phyloP scores from a whole-genome alignment of 768 basidiomycete genomes.

The Lyophyllum decastes region DNA sequence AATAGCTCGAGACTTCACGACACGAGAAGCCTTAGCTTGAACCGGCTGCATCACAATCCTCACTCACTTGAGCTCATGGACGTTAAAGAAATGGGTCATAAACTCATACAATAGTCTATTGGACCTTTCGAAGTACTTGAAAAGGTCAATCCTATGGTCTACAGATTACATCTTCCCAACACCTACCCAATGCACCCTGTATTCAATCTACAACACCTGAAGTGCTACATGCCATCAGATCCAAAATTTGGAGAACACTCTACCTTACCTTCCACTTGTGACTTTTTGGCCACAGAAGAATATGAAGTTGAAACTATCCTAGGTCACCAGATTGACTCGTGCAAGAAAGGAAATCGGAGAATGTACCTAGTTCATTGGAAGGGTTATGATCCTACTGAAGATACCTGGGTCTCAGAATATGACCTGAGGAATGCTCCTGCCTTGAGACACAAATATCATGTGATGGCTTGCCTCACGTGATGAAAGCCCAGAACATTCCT shows the following conservation, averaged over 20 bases:
- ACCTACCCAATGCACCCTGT: slow-evolving; percentile 27
- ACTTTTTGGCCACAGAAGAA: neutral
- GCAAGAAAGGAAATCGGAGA: neutral
- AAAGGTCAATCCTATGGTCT: slow-evolving; percentile 24
- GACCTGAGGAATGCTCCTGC: neutral
- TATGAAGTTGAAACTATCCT: neutral
- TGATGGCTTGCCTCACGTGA: neutral
- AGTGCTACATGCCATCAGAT: neutral
- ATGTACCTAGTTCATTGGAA: neutral
- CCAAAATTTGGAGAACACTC: neutral
- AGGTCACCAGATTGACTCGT: neutral
- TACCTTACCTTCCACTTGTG: neutral
- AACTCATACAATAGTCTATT: slow-evolving; percentile 22
- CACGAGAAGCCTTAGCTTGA: too few relatives aligned
- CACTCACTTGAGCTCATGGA: slow-evolving; percentile 25
- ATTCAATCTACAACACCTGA: slow-evolving; percentile 4
- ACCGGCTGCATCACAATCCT: too few relatives aligned
- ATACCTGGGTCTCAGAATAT: neutral
- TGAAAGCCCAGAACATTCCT: too few relatives aligned
- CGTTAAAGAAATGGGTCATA: slow-evolving; percentile 19
- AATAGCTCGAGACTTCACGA: too few relatives aligned
- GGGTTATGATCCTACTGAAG: neutral
- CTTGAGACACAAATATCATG: neutral
- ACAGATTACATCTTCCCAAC: slow-evolving; percentile 21
- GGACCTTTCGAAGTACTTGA: slow-evolving; percentile 27